Percentiles rank a stretch among this genome's conserved stretches.
Conservation (phyloP, 2,329 filamentous ascomycete species). For the Trichothecium sympodiale region DNA sequence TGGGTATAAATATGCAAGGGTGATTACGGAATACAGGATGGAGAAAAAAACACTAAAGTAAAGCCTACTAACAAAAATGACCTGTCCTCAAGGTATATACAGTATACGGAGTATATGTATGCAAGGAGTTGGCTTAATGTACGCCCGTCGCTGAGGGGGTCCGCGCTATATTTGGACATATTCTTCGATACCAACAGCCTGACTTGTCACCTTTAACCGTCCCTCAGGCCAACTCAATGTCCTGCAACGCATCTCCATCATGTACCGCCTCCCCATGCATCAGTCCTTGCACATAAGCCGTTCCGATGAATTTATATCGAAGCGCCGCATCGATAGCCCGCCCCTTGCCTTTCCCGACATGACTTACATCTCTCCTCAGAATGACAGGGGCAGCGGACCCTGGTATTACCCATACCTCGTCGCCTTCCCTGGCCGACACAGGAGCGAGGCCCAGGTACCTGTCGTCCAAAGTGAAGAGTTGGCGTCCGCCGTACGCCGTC, state of each 20-base stretch:
- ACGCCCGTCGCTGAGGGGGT: too few species aligned
- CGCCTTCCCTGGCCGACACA: constrained; percentile 6
- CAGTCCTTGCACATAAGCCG: constrained; percentile 12
- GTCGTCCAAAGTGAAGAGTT: constrained; percentile 11
- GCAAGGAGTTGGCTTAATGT: too few species aligned
- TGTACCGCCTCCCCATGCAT: constrained; percentile 10
- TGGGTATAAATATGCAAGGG: too few species aligned
- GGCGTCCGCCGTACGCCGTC: constrained; percentile 11
- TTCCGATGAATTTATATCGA: constrained; percentile 9
- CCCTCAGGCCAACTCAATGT: constrained; percentile 7
- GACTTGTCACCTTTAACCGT: too few species aligned
- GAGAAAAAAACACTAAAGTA: too few species aligned
- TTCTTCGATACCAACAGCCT: too few species aligned
- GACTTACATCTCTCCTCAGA: constrained; percentile 3
- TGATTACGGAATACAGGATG: too few species aligned
- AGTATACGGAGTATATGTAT: too few species aligned
- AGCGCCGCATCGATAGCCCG: neutral
- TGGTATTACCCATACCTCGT: constrained; percentile 14
- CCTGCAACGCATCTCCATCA: constrained; percentile 1
- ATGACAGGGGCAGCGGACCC: constrained; percentile 11
- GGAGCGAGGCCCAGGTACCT: constrained; percentile 10
- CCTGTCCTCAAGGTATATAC: too few species aligned
- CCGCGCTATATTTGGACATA: too few species aligned
- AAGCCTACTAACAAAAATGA: too few species aligned
- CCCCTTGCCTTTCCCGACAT: too few species aligned